These are phyloP conservation scores for Posidonia oceanica DNA, from an alignment of 116 monocot species.

Conservation along the genomic window DNA sequence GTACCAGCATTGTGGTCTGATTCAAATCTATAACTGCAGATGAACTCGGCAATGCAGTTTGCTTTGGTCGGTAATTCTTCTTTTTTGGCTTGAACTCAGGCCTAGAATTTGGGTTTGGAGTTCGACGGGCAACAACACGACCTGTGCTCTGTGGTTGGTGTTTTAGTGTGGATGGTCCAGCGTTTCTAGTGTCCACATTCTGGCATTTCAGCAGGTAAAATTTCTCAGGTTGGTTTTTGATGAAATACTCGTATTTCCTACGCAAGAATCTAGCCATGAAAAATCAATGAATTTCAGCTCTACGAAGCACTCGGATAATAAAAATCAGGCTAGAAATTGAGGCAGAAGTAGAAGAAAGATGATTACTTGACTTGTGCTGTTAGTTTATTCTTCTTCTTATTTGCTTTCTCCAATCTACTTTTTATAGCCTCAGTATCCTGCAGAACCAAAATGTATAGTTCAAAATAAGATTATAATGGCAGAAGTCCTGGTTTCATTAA, in stretches of 20 bases:
- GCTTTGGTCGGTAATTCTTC: constrained; percentile 14
- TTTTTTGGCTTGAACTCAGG: constrained; percentile 3
- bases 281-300: neutral
- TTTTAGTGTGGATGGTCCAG: neutral
- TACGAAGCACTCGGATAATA: neutral
- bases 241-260: constrained; percentile 25
- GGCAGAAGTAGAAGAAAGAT: neutral
- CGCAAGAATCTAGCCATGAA: constrained; percentile 32
- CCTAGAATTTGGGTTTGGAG: neutral
- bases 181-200: neutral
- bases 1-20: constrained; percentile 35
- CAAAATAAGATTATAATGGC: neutral
- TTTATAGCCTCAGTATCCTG: constrained; percentile 16
- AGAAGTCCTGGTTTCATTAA: neutral
- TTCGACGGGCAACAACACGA: too few relatives aligned
- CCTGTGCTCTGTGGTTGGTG: neutral
- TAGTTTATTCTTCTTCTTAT: constrained; percentile 9
- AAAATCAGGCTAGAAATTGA: neutral
- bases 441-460: neutral
- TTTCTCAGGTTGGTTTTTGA: constrained; percentile 11
- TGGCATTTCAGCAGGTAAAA: constrained; percentile 23
- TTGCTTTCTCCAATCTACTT: constrained; percentile 11
- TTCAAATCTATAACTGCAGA: constrained; percentile 37
- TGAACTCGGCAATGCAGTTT: constrained; percentile 15
- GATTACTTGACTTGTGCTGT: constrained; percentile 16